Percentiles rank a stretch among this genome's conserved stretches.
Evolutionary conservation across 495 filamentous ascomycete species (phyloP).

Genomic region (Beverwykella pulmonaria): DNA sequence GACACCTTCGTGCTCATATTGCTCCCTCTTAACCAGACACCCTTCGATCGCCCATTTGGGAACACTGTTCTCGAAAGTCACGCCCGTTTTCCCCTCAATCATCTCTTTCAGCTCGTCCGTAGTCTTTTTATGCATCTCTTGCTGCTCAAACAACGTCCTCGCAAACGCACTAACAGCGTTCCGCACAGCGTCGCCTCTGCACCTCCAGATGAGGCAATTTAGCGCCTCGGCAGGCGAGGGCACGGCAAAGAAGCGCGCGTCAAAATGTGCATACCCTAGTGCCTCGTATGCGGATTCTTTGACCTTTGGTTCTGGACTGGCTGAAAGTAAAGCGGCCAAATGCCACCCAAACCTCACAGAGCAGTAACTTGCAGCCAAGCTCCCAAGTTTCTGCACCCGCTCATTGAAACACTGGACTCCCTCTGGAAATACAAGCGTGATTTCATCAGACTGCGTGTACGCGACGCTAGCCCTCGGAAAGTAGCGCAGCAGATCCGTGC

Average conservation of each 20-base stretch:
- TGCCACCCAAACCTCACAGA: conserved; percentile 23
- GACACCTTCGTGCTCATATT: conserved; percentile 24
- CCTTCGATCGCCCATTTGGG: conserved; percentile 32
- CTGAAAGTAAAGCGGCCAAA: neutral
- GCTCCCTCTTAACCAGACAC: conserved; percentile 22
- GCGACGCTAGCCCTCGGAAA: conserved; percentile 23
- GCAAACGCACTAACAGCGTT: conserved; percentile 26
- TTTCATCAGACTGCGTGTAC: conserved; percentile 33
- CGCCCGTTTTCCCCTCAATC: conserved; percentile 16
- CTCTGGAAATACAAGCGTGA: conserved; percentile 25
- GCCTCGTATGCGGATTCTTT: neutral
- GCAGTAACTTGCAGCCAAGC: conserved; percentile 25
- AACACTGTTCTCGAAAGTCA: conserved; percentile 17
- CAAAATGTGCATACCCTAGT: conserved; percentile 22
- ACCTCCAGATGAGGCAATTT: conserved; percentile 32
- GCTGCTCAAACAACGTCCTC: conserved; percentile 15
- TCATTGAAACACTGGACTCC: conserved; percentile 25
- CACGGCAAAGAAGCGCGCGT: conserved; percentile 21
- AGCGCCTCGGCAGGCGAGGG: conserved; percentile 21
- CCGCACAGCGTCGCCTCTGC: conserved; percentile 23
- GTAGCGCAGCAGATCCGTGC: conserved; percentile 20
- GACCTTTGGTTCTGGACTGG: conserved; percentile 8
- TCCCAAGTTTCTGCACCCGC: conserved; percentile 25
- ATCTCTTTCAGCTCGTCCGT: conserved; percentile 19
- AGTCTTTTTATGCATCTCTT: conserved; percentile 22